These are phyloP conservation scores for Umbelopsis ramanniana DNA, from an alignment of 192 early-diverging fungal genomes.

Conservation along the genomic window DNA sequence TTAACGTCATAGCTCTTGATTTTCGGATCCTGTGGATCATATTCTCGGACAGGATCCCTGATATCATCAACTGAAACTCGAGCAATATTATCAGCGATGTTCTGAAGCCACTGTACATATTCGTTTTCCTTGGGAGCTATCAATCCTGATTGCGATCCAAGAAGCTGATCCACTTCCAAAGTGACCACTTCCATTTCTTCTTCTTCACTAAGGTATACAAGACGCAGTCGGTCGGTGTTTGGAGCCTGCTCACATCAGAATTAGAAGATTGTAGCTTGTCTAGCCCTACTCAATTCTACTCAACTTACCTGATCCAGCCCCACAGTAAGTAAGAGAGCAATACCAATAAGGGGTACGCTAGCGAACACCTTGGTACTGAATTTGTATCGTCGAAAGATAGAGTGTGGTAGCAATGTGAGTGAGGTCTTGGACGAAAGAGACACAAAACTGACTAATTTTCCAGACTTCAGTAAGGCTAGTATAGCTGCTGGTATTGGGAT, in stretches of 20 bases:
- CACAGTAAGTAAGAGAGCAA: slow-evolving; percentile 31
- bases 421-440: slow-evolving; percentile 42
- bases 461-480: slow-evolving; percentile 34
- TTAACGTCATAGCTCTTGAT: slow-evolving; percentile 32
- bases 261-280: background rate
- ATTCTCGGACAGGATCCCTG: slow-evolving; percentile 30
- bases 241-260: slow-evolving; percentile 38
- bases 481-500: slow-evolving; percentile 40
- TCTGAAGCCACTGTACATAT: slow-evolving; percentile 37
- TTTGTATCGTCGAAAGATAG: slow-evolving; percentile 25
- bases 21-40: background rate
- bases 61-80: slow-evolving; percentile 38
- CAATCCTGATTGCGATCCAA: slow-evolving; percentile 26
- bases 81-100: slow-evolving; percentile 34
- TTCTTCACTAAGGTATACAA: slow-evolving; percentile 52
- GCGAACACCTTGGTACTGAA: slow-evolving; percentile 32
- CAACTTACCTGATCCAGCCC: slow-evolving; percentile 40
- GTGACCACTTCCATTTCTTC: slow-evolving; percentile 51
- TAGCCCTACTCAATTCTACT: background rate
- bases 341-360: slow-evolving; percentile 35
- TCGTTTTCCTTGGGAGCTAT: slow-evolving; percentile 34
- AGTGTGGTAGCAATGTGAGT: slow-evolving; percentile 41
- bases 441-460: slow-evolving; percentile 39
- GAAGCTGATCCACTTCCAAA: slow-evolving; percentile 29
- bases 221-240: slow-evolving; percentile 55